Evolutionary conservation across 2,329 filamentous ascomycete genomes (phyloP).

Genomic region (Stagonosporopsis cucurbitacearum): DNA sequence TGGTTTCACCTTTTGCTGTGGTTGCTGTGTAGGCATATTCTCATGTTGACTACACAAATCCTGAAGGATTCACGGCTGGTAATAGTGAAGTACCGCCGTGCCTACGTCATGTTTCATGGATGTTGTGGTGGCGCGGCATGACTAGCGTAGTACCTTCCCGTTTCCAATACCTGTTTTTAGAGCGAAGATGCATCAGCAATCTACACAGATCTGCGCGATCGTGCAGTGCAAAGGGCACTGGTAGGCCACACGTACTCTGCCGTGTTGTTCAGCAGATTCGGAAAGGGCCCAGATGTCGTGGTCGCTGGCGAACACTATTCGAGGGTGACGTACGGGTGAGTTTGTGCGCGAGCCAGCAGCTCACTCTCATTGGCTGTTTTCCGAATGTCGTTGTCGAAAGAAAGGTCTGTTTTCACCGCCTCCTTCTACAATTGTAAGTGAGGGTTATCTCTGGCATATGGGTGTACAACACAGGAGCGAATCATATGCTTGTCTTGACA

Average conservation of each 20-base stretch:
- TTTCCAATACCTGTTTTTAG: slow-evolving; percentile 19
- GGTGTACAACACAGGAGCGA: no score
- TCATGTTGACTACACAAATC: background rate
- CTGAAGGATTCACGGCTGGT: slow-evolving; percentile 5
- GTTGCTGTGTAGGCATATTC: slow-evolving; percentile 2
- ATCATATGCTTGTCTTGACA: no score
- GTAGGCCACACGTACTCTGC: slow-evolving; percentile 1
- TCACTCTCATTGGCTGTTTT: background rate
- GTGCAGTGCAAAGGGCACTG: background rate
- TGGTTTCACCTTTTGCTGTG: slow-evolving; percentile 13
- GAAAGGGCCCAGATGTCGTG: background rate
- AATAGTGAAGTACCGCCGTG: slow-evolving; percentile 1
- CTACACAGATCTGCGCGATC: slow-evolving; percentile 11
- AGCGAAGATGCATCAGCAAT: background rate
- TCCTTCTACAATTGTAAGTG: no score
- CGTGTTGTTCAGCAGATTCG: background rate
- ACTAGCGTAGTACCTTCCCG: slow-evolving; percentile 8
- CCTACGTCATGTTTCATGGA: slow-evolving; percentile 20
- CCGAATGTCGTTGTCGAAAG: no score
- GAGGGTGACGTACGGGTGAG: slow-evolving; percentile 2
- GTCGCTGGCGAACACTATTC: background rate
- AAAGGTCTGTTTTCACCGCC: no score
- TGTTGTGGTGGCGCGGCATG: slow-evolving; percentile 9
- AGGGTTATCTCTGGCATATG: no score
- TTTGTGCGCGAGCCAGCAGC: background rate